A percentile compares a stretch with the other conserved stretches of the same genome.
phyloP scores from a whole-genome alignment of 176 grass and related monocot species.

The Ensete glaucum region DNA sequence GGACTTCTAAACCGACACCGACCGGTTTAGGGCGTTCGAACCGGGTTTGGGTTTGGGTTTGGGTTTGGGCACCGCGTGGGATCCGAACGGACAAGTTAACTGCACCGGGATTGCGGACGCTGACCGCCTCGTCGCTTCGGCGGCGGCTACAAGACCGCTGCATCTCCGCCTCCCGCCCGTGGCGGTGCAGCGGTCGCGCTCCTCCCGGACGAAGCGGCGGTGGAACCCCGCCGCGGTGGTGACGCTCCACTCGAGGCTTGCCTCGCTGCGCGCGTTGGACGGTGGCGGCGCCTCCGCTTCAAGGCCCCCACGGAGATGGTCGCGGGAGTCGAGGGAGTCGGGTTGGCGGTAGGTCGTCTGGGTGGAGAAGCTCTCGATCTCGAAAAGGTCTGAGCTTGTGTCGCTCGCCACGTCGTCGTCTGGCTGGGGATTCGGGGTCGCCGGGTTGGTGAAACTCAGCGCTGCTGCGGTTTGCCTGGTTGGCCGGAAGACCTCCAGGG shows the following conservation, averaged over 20 bases:
- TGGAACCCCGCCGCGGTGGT: slow-evolving; percentile 35
- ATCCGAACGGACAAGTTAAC: neutral
- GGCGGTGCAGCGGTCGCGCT: neutral
- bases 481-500: slow-evolving; percentile 26
- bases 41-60: no score
- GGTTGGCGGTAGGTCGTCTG: slow-evolving; percentile 10
- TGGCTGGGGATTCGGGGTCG: neutral
- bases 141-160: slow-evolving; percentile 27
- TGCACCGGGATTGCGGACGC: slow-evolving; percentile 15
- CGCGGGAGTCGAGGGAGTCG: slow-evolving; percentile 23
- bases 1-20: no score
- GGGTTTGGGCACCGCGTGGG: neutral
- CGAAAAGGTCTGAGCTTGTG: slow-evolving; percentile 38
- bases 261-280: slow-evolving; percentile 28
- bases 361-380: slow-evolving; percentile 32
- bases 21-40: no score
- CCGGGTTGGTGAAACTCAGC: slow-evolving; percentile 11
- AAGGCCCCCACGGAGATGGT: slow-evolving; percentile 2
- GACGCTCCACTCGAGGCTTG: slow-evolving; percentile 36
- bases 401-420: slow-evolving; percentile 36
- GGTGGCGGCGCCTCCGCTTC: neutral
- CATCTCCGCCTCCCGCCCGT: neutral
- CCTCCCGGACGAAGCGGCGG: slow-evolving; percentile 17
- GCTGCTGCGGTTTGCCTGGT: neutral
- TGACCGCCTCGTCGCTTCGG: slow-evolving; percentile 21